These are phyloP conservation scores for Plectosphaerella cucumerina DNA, from an alignment of 2,329 filamentous ascomycete species.

Conservation along the genomic window DNA sequence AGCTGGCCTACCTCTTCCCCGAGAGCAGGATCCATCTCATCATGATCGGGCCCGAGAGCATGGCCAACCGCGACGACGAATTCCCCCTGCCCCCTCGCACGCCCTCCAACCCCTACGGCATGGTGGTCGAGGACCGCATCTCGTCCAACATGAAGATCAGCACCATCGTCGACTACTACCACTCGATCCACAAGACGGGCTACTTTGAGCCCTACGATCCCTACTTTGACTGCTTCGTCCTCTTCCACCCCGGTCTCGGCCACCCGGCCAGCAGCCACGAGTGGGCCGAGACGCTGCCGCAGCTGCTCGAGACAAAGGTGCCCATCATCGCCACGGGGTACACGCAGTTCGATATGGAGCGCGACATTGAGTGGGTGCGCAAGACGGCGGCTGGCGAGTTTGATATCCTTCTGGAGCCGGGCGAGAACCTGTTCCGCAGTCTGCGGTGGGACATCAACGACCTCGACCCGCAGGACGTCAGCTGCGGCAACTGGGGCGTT, in stretches of 20 bases:
- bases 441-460: constrained; percentile 97
- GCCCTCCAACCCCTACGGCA: constrained; percentile 82
- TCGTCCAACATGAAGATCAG: constrained; percentile 91
- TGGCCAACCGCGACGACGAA: constrained; percentile 89
- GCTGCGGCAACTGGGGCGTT: constrained; percentile 93
- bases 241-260: constrained; percentile 94
- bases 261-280: constrained; percentile 92
- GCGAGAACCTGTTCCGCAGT: constrained; percentile 92
- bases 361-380: constrained; percentile 86
- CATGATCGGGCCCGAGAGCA: constrained; percentile 93
- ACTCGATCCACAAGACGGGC: constrained; percentile 87
- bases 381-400: constrained; percentile 86
- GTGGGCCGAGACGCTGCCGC: constrained; percentile 86
- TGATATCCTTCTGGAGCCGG: constrained; percentile 85
- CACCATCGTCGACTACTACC: constrained; percentile 97
- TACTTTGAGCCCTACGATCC: constrained; percentile 94
- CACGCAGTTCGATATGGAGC: constrained; percentile 89
- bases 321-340: constrained; percentile 95
- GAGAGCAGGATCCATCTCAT: constrained; percentile 83
- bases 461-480: constrained; percentile 87
- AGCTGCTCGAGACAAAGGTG: constrained; percentile 90
- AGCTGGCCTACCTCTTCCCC: constrained; percentile 94
- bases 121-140: constrained; percentile 88
- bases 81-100: constrained; percentile 87
- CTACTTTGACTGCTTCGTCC: constrained; percentile 95